Evolutionary conservation across 1,284 basidiomycete species (phyloP), one percentile per base, ranked within the genome.

Genomic region (Uromyces viciae-fabae): DNA sequence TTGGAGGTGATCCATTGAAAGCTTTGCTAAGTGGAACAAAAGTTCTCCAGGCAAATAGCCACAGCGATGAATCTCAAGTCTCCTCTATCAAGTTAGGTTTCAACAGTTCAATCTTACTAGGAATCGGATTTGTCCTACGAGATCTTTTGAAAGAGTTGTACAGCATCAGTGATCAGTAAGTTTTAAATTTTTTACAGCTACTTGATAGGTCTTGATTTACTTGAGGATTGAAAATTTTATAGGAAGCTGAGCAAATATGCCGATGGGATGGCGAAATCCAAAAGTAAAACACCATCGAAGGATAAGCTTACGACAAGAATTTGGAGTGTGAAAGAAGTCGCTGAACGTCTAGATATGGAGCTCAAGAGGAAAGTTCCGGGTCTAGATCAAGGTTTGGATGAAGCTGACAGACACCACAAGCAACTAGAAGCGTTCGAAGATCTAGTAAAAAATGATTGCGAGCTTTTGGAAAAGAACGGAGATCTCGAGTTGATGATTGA

Each of bases 91-190:
- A 38, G 8, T 40, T 31, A 38, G 78, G 88, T 31, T 85, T 85
- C 36, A 85, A 87, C 43, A 86, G 87, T 33, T 93, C 92, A 25
- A 88, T 94, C 31, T 89, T 93, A 54, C 89, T 94, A 31, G 90
- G 90, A 25, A 90, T 96, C 84, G 90, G 93, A 66, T 91, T 97
- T 88, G 86, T 94, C 49, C 88, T 96, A 54, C 95, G 95, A 84
- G 89, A 91, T 19, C 90, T 95, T 85, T 88, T 98, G 75, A 93
- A 97, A 85, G 86, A 86, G 0, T 83, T 93, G 33, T 98, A 96
- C 85, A 90, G 91, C 1, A 86, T 97, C 60, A 92, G 93, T 0
- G 94, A 95, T 88, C 93, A 94, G 93, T 95, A 85, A 83, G 91
- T 85, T 9, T 19, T 9, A 52, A 17, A 86, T 25, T 68, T 42